phyloP scores from a whole-genome alignment of 495 filamentous ascomycete species.

The Penicillium atrosanguineum region DNA sequence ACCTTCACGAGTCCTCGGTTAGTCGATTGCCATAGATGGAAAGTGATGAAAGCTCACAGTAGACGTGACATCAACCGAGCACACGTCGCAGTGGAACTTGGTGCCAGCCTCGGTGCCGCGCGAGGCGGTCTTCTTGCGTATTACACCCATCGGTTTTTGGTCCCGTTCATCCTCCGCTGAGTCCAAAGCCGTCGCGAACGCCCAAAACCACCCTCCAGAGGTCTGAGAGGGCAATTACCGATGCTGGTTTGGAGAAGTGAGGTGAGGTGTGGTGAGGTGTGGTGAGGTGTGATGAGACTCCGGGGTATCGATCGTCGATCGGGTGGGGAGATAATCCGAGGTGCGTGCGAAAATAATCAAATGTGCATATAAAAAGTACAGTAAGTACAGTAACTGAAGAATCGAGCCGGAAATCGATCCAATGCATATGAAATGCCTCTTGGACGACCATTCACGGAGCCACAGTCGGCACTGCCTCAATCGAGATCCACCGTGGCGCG shows the following conservation, averaged over 20 bases:
- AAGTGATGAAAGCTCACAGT: conserved; percentile 58
- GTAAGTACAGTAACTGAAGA: too few relatives aligned
- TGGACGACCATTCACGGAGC: background rate
- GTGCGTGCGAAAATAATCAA: background rate
- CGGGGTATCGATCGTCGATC: conserved; percentile 25
- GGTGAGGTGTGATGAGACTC: conserved; percentile 21
- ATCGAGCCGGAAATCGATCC: background rate
- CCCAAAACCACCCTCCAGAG: conserved; percentile 31
- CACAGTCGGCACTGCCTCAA: background rate
- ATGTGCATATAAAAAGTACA: background rate
- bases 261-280: conserved; percentile 1
- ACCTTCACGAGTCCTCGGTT: conserved; percentile 55
- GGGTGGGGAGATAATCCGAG: conserved; percentile 13
- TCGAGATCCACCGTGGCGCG: background rate
- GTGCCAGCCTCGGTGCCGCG: conserved; percentile 88
- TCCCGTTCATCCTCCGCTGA: conserved; percentile 43
- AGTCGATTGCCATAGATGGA: background rate
- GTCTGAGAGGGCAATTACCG: conserved; percentile 28
- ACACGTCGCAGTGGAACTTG: conserved; percentile 95
- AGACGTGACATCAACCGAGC: conserved; percentile 90
- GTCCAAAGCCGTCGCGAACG: conserved; percentile 35
- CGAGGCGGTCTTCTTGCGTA: conserved; percentile 90
- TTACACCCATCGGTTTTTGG: conserved; percentile 75
- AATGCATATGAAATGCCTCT: background rate
- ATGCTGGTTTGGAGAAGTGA: background rate